Evolutionary conservation across 768 basidiomycete species (phyloP), one percentile per base, ranked within the genome.

Genomic region (Leucogyrophana mollusca): DNA sequence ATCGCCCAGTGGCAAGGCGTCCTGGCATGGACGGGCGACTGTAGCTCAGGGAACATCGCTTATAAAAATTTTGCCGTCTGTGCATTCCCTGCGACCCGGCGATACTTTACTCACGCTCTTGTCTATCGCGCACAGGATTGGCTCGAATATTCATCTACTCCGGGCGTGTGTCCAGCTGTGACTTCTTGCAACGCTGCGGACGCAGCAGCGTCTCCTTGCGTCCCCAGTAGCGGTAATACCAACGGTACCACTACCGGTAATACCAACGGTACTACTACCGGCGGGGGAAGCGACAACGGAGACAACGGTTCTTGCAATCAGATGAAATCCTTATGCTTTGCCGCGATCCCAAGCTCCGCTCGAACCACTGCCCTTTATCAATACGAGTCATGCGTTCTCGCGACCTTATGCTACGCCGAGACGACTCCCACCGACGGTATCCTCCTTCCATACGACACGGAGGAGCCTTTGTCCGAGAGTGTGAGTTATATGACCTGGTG

Each of bases 81-180:
- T 37, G 6, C 27, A n/a, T 33, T 33, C n/a, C 9, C 32, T 33
- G n/a, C 32, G 9, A 9, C n/a, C 32, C n/a, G 9, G 9, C n/a
- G 9, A 9, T 33, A 9, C 9, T 9, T 33, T 33, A n/a, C 32
- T 33, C n/a, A 30, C 13, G 27, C 6, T 30, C 13, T 30, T 30
- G 27, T 30, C 27, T 37, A n/a, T n/a, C n/a, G n/a, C n/a, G n/a
- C n/a, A n/a, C n/a, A 37, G 35, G 35, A 37, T 37, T 37, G 35
- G 35, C 35, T 37, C 8, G 35, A 37, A 37, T 37, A 37, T 37
- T 37, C 35, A 16, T 37, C 35, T n/a, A 21, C 20, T n/a, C 35
- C 35, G 6, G 35, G 35, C n/a, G 35, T 37, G 6, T 37, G 35
- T 16, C 35, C 35, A 6, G 35, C 35, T 8, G 35, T 37, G 35